Conservation (phyloP, 331 rosid species). For the Phaseolus coccineus region DNA sequence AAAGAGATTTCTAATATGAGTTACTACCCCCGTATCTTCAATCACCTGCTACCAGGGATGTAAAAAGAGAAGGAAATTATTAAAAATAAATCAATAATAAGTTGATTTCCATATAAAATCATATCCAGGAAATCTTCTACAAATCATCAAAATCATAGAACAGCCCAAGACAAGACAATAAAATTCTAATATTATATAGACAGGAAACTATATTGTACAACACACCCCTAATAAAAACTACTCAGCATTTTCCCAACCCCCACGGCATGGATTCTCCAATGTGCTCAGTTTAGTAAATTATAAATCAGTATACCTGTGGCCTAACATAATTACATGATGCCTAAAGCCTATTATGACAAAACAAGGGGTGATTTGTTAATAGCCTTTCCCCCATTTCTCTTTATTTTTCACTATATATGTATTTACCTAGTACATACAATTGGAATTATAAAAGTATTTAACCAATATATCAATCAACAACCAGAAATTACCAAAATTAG, state of each 20-base stretch:
- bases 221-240: background rate
- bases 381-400: constrained; percentile 25
- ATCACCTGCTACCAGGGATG: constrained; percentile 59
- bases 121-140: constrained; percentile 16
- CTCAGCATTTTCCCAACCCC: background rate
- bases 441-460: constrained; percentile 9
- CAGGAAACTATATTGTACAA: background rate
- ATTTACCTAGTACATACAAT: constrained; percentile 11
- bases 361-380: background rate
- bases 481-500: constrained; percentile 28
- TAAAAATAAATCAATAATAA: constrained; percentile 22
- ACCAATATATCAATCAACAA: constrained; percentile 34
- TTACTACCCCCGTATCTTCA: constrained; percentile 74
- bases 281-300: background rate
- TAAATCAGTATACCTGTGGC: background rate
- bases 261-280: background rate
- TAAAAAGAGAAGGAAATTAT: constrained; percentile 22
- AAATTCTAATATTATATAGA: constrained; percentile 2
- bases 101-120: constrained; percentile 1
- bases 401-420: background rate
- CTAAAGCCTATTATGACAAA: constrained; percentile 17
- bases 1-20: constrained; percentile 66
- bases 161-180: background rate
- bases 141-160: constrained; percentile 33
- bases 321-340: background rate